A percentile compares a stretch with the other conserved stretches of the same genome.
Conservation (phyloP, 257 asterid species). For the Solanum rostratum region DNA sequence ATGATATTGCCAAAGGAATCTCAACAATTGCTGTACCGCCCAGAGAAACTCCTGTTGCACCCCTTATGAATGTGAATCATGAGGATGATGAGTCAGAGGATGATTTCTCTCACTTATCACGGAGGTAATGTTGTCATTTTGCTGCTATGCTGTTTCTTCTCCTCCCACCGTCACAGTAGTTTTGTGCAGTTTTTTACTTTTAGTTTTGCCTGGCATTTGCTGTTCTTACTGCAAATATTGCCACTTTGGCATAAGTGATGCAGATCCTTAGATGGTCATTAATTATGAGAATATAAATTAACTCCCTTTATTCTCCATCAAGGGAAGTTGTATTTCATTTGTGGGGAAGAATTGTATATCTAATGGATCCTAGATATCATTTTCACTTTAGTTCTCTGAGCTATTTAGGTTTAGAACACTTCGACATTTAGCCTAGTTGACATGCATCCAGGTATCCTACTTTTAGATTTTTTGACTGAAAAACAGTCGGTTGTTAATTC, state of each 20-base stretch:
- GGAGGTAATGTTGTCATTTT: conserved; percentile 34
- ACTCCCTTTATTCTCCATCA: background rate
- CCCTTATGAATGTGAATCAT: conserved; percentile 75
- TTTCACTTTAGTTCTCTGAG: background rate
- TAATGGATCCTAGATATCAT: background rate
- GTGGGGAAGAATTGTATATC: background rate
- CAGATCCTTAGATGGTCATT: background rate
- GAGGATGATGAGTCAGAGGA: conserved; percentile 92
- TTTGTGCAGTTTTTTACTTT: background rate
- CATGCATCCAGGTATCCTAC: background rate
- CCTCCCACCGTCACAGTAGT: background rate
- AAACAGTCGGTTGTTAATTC: background rate
- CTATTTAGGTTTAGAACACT: background rate
- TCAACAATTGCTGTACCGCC: conserved; percentile 24
- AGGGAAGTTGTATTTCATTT: background rate
- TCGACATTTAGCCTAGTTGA: background rate
- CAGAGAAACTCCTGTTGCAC: conserved; percentile 42
- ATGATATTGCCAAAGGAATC: conserved; percentile 53
- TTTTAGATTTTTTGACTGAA: background rate
- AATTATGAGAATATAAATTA: background rate
- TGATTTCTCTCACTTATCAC: conserved; percentile 73
- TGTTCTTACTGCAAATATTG: background rate
- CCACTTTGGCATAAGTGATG: background rate
- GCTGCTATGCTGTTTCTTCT: background rate
- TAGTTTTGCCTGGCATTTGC: background rate